Conservation (phyloP, 1,284 basidiomycete genomes). For the Ustilago lituana region DNA sequence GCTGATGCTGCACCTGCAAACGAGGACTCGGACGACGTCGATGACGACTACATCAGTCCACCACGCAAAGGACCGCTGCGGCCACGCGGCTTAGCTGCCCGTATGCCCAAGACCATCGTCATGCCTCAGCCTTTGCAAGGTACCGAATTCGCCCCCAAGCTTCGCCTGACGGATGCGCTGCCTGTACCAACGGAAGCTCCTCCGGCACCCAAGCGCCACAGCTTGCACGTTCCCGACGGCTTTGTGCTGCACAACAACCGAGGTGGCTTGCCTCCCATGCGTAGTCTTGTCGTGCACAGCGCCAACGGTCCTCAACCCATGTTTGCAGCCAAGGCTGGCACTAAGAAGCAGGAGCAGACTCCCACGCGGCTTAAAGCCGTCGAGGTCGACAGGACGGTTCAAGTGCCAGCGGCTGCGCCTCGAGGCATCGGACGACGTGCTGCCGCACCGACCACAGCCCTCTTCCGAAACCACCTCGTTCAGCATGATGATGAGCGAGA, state of each 20-base stretch:
- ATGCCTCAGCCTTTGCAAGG: slow-evolving; percentile 58
- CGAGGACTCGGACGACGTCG: slow-evolving; percentile 32
- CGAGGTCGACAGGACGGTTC: slow-evolving; percentile 34
- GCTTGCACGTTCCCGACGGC: slow-evolving; percentile 57
- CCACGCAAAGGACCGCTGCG: slow-evolving; percentile 55
- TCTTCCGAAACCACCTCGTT: slow-evolving; percentile 66
- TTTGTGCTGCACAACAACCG: slow-evolving; percentile 55
- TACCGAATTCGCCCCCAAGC: slow-evolving; percentile 43
- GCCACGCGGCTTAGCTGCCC: slow-evolving; percentile 48
- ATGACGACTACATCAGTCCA: slow-evolving; percentile 55
- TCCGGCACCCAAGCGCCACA: slow-evolving; percentile 25
- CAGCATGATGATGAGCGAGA: slow-evolving; percentile 61
- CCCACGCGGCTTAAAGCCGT: slow-evolving; percentile 41
- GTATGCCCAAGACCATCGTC: slow-evolving; percentile 47
- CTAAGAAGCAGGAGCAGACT: slow-evolving; percentile 42
- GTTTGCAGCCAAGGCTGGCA: slow-evolving; percentile 30
- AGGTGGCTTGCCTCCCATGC: slow-evolving; percentile 51
- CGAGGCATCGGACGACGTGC: slow-evolving; percentile 60
- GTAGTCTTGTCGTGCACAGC: slow-evolving; percentile 48
- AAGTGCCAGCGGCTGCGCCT: slow-evolving; percentile 57
- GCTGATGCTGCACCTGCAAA: slow-evolving; percentile 1
- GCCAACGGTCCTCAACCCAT: slow-evolving; percentile 50
- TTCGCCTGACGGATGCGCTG: slow-evolving; percentile 24
- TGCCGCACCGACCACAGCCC: slow-evolving; percentile 59
- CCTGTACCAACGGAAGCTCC: not conserved